Evolutionary conservation across 768 basidiomycete genomes (phyloP), one percentile per base, ranked within the genome.

Genomic region (Fomitopsis pulvina): DNA sequence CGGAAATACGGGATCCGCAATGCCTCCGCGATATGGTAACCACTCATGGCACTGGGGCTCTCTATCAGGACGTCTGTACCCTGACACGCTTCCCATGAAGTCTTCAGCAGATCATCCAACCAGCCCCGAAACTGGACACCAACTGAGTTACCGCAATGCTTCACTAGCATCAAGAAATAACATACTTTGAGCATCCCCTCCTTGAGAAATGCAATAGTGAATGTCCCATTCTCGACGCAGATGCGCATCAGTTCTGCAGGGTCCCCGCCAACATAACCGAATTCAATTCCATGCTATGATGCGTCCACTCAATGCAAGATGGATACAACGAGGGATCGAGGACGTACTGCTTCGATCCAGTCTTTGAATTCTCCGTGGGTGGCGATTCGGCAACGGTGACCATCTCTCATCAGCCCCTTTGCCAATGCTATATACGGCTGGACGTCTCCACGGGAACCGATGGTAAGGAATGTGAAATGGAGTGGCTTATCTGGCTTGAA

Each of bases 231-330:
- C 68, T 97, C 95, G 28, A 98, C 86, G 65, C 94, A 98, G 55
- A 99, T 92, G 46, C 90, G 80, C 93, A 98, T 94, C 37, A 99
- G 71, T 66, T 98, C 95, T 1, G 96, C 94, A 9, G 95, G 95
- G 66, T 98, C 96, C 24, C 95, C 95, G 10, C 96, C 95, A 38
- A 98, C 93, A 56, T 79, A 86, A 10, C 87, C 87, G 64, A 87
- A 97, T 61, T 93, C 93, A 59, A 99, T 96, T n/a, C 92, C 92
- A 63, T 98, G 78, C 92, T 96, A 29, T 10, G 52, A 45, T 34
- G 49, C 9, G 27, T 12, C 52, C 50, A 46, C n/a, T n/a, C n/a
- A n/a, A n/a, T n/a, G n/a, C n/a, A n/a, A n/a, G n/a, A n/a, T n/a
- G n/a, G n/a, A 24, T n/a, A 22, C 1, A 20, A 10, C 10, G 38